Conservation (phyloP, 1,284 basidiomycete species). For the Lignosus rhinocerotis region DNA sequence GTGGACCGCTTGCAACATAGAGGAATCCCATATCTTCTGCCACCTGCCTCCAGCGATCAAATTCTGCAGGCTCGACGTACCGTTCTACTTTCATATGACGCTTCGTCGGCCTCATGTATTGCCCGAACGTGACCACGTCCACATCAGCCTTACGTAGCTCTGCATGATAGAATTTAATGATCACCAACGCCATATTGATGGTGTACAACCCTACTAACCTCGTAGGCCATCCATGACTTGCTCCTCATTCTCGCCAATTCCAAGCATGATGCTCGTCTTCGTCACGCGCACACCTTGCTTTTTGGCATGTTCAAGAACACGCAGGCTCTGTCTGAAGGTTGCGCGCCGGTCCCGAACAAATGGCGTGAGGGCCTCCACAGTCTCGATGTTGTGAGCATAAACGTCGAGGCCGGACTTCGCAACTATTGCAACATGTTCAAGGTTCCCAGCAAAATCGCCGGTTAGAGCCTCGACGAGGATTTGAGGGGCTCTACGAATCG, state of each 20-base stretch:
- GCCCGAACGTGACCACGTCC: constrained; percentile 98
- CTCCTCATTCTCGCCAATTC: constrained; percentile 88
- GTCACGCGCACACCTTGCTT: constrained; percentile 86
- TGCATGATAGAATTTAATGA: constrained; percentile 31
- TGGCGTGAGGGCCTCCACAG: constrained; percentile 90
- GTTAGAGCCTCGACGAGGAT: constrained; percentile 98
- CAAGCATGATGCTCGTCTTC: constrained; percentile 99
- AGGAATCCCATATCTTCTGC: constrained; percentile 96
- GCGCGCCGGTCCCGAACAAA: constrained; percentile 95
- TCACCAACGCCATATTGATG: constrained; percentile 2
- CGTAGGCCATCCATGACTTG: constrained; percentile 84
- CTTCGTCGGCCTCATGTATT: constrained; percentile 99
- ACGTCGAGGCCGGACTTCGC: constrained; percentile 95
- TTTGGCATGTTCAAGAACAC: constrained; percentile 83
- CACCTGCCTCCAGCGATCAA: constrained; percentile 86
- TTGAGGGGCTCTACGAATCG: constrained; percentile 72
- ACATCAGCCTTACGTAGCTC: constrained; percentile 88
- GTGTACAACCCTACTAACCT: constrained; percentile 48
- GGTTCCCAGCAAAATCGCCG: constrained; percentile 87
- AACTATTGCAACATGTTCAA: constrained; percentile 77
- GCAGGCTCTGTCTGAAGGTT: constrained; percentile 87
- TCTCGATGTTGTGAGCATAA: constrained; percentile 98
- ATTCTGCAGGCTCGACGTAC: constrained; percentile 93
- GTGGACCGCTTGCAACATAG: constrained; percentile 95
- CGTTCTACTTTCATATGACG: constrained; percentile 98